Conservation (phyloP, 1,139 yeast genomes). For the Debaryomyces subglobosus region DNA sequence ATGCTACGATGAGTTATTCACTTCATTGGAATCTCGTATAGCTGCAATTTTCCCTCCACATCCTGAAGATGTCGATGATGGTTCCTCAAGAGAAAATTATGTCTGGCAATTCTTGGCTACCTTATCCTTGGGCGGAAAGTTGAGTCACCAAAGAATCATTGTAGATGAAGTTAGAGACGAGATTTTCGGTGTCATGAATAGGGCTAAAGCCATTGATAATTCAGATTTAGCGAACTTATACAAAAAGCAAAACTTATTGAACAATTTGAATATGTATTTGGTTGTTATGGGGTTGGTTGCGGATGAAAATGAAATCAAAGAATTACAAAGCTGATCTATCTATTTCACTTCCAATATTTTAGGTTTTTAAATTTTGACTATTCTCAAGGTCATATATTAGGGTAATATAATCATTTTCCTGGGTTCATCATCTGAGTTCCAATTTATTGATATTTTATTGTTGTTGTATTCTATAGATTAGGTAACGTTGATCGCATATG, state of each 20-base stretch:
- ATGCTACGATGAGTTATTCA: slow-evolving; percentile 81
- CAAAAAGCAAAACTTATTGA: slow-evolving; percentile 66
- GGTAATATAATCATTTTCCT: not conserved
- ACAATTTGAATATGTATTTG: slow-evolving; percentile 86
- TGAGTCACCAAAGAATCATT: slow-evolving; percentile 90
- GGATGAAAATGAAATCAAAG: slow-evolving; percentile 64
- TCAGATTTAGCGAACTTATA: slow-evolving; percentile 56
- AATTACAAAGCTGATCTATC: slow-evolving; percentile 33
- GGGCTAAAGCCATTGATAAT: slow-evolving; percentile 70
- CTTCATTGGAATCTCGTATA: slow-evolving; percentile 77
- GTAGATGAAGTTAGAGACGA: slow-evolving; percentile 95
- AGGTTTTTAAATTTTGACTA: not conserved
- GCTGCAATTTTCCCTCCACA: slow-evolving; percentile 82
- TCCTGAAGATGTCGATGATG: slow-evolving; percentile 60
- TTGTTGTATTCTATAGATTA: slow-evolving; percentile 4
- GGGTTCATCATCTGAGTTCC: not conserved
- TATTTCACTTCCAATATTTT: not conserved
- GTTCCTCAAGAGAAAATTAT: slow-evolving; percentile 61
- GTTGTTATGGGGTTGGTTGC: slow-evolving; percentile 97
- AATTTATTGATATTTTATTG: slow-evolving; percentile 3
- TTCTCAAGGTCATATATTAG: slow-evolving; percentile 2
- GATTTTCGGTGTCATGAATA: slow-evolving; percentile 84
- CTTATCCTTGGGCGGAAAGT: slow-evolving; percentile 86
- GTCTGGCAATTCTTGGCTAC: slow-evolving; percentile 98
- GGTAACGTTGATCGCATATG: not conserved